These are phyloP conservation scores for Mycena chlorophos DNA, from an alignment of 768 basidiomycete species.

Conservation along the genomic window DNA sequence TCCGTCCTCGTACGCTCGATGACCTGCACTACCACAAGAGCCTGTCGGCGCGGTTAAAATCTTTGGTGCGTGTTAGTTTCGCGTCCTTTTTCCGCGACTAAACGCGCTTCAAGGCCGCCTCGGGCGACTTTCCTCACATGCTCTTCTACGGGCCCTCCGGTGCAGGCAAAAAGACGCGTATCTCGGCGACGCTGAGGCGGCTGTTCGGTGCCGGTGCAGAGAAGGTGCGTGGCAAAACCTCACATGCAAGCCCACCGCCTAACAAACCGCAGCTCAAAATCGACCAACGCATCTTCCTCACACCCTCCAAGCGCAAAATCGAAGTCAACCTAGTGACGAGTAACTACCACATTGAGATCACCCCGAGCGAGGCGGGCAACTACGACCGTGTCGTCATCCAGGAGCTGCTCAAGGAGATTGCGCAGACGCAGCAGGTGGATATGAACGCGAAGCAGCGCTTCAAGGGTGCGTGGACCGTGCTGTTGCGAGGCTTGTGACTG, in stretches of 20 bases:
- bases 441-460: slow-evolving; percentile 93
- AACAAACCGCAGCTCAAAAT: slow-evolving; percentile 78
- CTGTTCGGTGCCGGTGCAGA: slow-evolving; percentile 91
- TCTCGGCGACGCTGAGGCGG: slow-evolving; percentile 84
- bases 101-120: slow-evolving; percentile 66
- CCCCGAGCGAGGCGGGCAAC: slow-evolving; percentile 95
- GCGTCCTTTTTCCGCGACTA: background rate
- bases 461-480: slow-evolving; percentile 34
- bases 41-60: slow-evolving; percentile 76
- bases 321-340: slow-evolving; percentile 97
- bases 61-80: slow-evolving; percentile 53
- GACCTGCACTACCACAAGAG: slow-evolving; percentile 85
- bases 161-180: slow-evolving; percentile 97
- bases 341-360: slow-evolving; percentile 97
- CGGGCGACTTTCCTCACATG: slow-evolving; percentile 96
- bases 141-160: slow-evolving; percentile 97
- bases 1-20: slow-evolving; percentile 81
- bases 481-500: background rate
- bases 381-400: slow-evolving; percentile 95
- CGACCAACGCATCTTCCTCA: slow-evolving; percentile 93
- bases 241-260: background rate
- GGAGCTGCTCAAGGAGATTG: slow-evolving; percentile 96
- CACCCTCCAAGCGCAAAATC: slow-evolving; percentile 90
- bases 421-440: slow-evolving; percentile 98
- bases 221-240: slow-evolving; percentile 67